Percentiles rank a stretch among this genome's conserved stretches.
Conservation (phyloP, 345 rosid genomes). For the Eucalyptus grandis region DNA sequence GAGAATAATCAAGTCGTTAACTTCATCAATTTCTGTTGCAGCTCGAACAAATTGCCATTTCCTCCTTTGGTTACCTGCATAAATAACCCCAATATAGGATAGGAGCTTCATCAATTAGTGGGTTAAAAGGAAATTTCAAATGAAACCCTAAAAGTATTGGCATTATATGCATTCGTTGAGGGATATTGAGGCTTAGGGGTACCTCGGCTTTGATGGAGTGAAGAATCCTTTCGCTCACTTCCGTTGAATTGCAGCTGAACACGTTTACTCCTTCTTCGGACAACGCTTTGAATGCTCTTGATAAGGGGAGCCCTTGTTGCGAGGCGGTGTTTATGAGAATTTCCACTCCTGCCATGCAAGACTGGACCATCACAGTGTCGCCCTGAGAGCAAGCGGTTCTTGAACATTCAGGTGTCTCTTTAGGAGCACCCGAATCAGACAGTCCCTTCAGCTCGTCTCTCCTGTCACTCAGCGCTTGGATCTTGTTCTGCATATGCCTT, state of each 20-base stretch:
- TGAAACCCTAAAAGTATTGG: not conserved
- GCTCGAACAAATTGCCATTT: not conserved
- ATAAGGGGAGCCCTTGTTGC: slow-evolving; percentile 11
- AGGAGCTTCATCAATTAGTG: not conserved
- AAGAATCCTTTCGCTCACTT: slow-evolving; percentile 11
- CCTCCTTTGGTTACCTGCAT: slow-evolving; percentile 4
- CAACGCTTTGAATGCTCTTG: slow-evolving; percentile 9
- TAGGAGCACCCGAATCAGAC: not conserved
- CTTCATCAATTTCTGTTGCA: slow-evolving; percentile 12
- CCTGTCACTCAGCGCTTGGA: slow-evolving; percentile 8
- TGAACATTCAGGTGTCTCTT: not conserved
- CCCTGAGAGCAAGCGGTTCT: not conserved
- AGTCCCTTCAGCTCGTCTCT: slow-evolving; percentile 17
- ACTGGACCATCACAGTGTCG: slow-evolving; percentile 3
- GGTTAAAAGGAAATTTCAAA: not conserved
- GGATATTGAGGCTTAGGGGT: not conserved
- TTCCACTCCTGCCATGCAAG: slow-evolving; percentile 21
- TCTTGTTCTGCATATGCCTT: slow-evolving; percentile 10
- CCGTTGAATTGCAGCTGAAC: slow-evolving; percentile 14
- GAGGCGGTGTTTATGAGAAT: slow-evolving; percentile 5
- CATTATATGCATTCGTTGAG: not conserved
- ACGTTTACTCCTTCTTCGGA: slow-evolving; percentile 12
- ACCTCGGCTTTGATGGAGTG: slow-evolving; percentile 26
- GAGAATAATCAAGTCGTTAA: not conserved
- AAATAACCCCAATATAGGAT: not conserved